These are phyloP conservation scores for Leucocoprinus birnbaumii DNA, from an alignment of 768 basidiomycete species.

Conservation along the genomic window DNA sequence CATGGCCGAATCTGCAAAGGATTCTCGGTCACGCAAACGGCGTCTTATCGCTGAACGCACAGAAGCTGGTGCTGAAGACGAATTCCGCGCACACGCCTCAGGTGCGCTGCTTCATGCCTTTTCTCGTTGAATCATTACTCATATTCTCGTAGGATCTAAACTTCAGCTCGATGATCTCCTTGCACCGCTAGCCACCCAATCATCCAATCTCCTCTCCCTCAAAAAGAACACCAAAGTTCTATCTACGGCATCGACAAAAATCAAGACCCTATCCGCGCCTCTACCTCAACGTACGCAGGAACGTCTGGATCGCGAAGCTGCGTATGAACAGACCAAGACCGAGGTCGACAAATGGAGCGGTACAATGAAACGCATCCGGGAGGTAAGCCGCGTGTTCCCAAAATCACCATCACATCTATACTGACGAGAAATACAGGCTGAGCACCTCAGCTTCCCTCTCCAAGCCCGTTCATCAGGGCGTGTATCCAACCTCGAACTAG, in stretches of 20 bases:
- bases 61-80: constrained; percentile 77
- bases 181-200: constrained; percentile 63
- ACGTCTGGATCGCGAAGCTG: constrained; percentile 87
- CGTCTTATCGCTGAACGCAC: constrained; percentile 69
- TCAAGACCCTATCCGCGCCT: constrained; percentile 74
- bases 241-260: constrained; percentile 39
- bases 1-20: constrained; percentile 17
- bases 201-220: constrained; percentile 61
- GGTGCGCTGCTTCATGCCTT: constrained; percentile 36
- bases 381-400: constrained; percentile 42
- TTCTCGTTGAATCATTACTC: neutral
- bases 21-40: constrained; percentile 43
- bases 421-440: constrained; percentile 47
- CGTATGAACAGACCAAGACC: constrained; percentile 89
- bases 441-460: constrained; percentile 84
- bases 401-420: neutral
- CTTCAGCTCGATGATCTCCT: constrained; percentile 75
- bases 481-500: constrained; percentile 71
- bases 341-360: constrained; percentile 94
- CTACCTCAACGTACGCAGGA: constrained; percentile 86
- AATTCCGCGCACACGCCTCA: constrained; percentile 59
- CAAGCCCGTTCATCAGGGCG: constrained; percentile 57
- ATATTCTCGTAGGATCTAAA: constrained; percentile 41
- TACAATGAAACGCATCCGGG: constrained; percentile 89
- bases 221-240: constrained; percentile 70